Conservation (phyloP, 164 flowering plant species). For the Brasenia schreberi region DNA sequence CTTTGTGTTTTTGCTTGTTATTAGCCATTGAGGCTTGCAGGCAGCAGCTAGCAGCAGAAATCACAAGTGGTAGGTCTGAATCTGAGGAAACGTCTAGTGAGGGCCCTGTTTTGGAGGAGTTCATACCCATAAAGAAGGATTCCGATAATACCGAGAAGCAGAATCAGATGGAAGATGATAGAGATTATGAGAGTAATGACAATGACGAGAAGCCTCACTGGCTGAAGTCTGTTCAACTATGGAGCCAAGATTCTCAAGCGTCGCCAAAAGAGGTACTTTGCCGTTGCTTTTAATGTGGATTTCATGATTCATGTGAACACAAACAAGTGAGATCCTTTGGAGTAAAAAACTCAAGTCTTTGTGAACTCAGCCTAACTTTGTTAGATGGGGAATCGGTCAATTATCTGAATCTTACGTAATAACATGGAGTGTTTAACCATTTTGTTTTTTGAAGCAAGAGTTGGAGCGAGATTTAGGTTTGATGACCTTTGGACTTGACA, state of each 20-base stretch:
- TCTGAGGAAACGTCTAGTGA: slow-evolving; percentile 49
- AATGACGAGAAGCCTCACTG: slow-evolving; percentile 46
- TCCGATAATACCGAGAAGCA: slow-evolving; percentile 3
- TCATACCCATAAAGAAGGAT: slow-evolving; percentile 45
- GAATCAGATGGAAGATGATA: slow-evolving; percentile 10
- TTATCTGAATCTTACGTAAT: background rate
- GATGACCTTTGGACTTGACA: too few species aligned
- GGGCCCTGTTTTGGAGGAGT: slow-evolving; percentile 48
- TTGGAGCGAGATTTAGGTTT: too few species aligned
- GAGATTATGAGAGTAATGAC: slow-evolving; percentile 41
- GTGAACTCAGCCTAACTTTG: too few species aligned
- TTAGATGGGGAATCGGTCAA: background rate
- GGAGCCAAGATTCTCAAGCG: slow-evolving; percentile 61
- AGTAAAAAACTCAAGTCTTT: background rate
- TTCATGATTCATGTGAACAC: background rate
- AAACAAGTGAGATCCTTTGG: background rate
- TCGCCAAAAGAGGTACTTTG: slow-evolving; percentile 11
- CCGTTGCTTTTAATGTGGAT: background rate
- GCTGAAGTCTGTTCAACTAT: slow-evolving; percentile 72
- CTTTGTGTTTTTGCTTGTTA: background rate
- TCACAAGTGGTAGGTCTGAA: slow-evolving; percentile 30
- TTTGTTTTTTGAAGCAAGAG: too few species aligned
- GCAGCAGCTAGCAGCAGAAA: slow-evolving; percentile 4
- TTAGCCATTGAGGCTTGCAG: slow-evolving; percentile 8
- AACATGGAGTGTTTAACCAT: too few species aligned